Evolutionary conservation across 352 stramenopile genomes (phyloP), one percentile per base, ranked within the genome.

Genomic region (Pythium phragmiticola): DNA sequence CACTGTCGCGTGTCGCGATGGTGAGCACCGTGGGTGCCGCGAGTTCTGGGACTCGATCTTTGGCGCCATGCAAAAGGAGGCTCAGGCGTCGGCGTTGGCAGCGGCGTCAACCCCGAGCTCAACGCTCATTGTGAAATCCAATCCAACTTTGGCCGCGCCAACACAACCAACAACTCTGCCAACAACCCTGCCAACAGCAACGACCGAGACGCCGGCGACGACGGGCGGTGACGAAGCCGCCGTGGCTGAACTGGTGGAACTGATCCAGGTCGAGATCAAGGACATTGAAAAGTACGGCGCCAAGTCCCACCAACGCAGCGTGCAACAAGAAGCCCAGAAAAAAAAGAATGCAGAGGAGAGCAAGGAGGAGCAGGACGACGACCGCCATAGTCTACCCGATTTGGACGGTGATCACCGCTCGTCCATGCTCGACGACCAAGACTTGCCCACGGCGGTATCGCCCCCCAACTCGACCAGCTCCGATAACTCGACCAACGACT

Each of bases 11-110:
- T 92, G 82, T 47, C 64, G 72, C 4, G 66, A 70, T 37, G 60
- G 80, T 43, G 73, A 77, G 16, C 82, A 92, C 68, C 60, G 9
- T 13, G 19, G 75, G 37, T 94, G 84, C 65, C 57, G 51, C 17
- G 66, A 76, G 6, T 90, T 90, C 61, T 92, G 82, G 82, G 72
- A 89, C 55, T 82, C 76, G 9, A 78, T 87, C 47, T 94, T 94
- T 62, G 69, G 80, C 42, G 74, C 71, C 56, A 57, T 94, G 51
- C 74, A 90, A 56, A 63, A 73, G 7, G 84, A 94, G 58, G 82
- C 84, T 4, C 28, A 62, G 12, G 60, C 41, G 16, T 28, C 50
- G 8, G 65, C 16, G 4, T 28, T 53, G 23, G 21, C 3, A 12
- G 42, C 19, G 16, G 45, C 34, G 70, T 80, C 51, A 70, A 75